These are phyloP conservation scores for Myriosclerotinia curreyana DNA, from an alignment of 2,329 filamentous ascomycete species.

Conservation along the genomic window DNA sequence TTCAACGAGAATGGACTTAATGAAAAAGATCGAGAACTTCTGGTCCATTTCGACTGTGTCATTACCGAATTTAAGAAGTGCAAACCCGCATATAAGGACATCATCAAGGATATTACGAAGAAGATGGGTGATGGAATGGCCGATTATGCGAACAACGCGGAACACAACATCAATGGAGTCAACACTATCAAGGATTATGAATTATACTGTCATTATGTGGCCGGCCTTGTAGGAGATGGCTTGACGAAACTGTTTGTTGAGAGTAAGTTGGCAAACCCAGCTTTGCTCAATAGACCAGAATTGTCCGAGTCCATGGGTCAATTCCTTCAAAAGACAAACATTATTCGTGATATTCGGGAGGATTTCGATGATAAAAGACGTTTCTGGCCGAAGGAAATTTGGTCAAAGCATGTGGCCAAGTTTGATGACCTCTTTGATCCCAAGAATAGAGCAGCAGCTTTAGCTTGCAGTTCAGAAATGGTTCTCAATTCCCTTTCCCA, in stretches of 20 bases:
- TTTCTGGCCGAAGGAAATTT: constrained; percentile 96
- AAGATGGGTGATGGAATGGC: constrained; percentile 99
- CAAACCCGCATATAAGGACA: constrained; percentile 76
- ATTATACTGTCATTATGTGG: constrained; percentile 96
- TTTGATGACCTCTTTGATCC: constrained; percentile 90
- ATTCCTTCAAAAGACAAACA: constrained; percentile 97
- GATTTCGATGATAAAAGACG: constrained; percentile 82
- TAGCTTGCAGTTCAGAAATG: constrained; percentile 91
- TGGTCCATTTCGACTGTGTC: constrained; percentile 88
- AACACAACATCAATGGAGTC: constrained; percentile 76
- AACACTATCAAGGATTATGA: constrained; percentile 87
- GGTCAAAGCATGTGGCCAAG: constrained; percentile 88
- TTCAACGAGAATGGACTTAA: constrained; percentile 81
- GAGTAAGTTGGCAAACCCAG: constrained; percentile 80
- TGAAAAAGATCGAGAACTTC: constrained; percentile 89
- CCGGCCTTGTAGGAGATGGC: constrained; percentile 96
- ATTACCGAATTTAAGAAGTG: constrained; percentile 83
- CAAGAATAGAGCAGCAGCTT: constrained; percentile 70
- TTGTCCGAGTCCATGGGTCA: constrained; percentile 95
- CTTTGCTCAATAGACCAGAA: constrained; percentile 71
- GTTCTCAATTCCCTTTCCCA: constrained; percentile 84
- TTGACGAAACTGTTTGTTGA: constrained; percentile 87
- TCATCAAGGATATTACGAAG: constrained; percentile 88
- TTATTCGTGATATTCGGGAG: constrained; percentile 92
- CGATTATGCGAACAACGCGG: constrained; percentile 83